Evolutionary conservation across 352 stramenopile species (phyloP), one percentile per base, ranked within the genome.

Genomic region (Phytophthora quininea): DNA sequence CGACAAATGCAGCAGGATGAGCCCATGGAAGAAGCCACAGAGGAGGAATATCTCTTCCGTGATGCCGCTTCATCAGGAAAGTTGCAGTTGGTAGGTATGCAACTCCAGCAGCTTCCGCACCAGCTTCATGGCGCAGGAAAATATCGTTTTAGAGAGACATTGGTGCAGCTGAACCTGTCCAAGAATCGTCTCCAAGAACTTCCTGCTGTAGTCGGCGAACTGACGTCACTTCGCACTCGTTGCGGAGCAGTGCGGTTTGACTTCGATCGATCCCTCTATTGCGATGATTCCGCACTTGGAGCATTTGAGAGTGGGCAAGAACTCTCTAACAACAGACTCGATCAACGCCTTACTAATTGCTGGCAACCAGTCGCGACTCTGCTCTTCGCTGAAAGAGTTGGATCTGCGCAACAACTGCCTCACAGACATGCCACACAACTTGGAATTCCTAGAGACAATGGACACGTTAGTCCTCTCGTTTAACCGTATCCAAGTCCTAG

Each of bases 371-470:
- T 62, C 75, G 14, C 71, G 62, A 10, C 48, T 90, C 19, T 79
- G 67, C 55, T 65, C 65, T 3, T 79, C 80, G 37, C 56, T 94
- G 37, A 86, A 90, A 51, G 84, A 94, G 45, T 57, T 94, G 32
- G 86, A 94, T 74, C 54, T 94, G 10, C 77, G 84, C 32, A 88
- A 90, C 69, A 94, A 94, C 38, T 53, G 79, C 11, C 47, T 94
- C 37, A 86, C 60, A 4, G 73, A 76, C 4, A 66, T 92, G 42
- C 86, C 86, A 2, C 58, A 46, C 30, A 71, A 72, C 0, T 53
- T 90, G 35, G 70, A 74, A 19, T 64, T 77, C 54, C 64, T 94
- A n/a, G 54, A 73, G 49, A 69, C 57, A 1, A 66, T 92, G 11
- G 80, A 94, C 52, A 94, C 86, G 5, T 57, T 94, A 7, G 40